Conservation (phyloP, 2,329 filamentous ascomycete species). For the Sclerotinia trifoliorum region DNA sequence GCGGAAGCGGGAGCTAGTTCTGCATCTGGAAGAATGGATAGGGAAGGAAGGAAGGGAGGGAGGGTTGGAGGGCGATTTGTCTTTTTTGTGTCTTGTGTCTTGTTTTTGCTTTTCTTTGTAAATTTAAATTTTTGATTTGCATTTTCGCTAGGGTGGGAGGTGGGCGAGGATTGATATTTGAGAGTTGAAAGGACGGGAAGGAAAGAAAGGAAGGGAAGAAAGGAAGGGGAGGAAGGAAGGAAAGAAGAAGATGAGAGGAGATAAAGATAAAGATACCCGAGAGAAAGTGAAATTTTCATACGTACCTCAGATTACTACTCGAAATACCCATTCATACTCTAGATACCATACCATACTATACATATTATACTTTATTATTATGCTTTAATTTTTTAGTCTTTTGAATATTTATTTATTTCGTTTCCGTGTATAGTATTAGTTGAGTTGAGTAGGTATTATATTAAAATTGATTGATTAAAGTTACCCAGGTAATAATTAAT, state of each 20-base stretch:
- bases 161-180: neutral
- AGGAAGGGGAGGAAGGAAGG: neutral
- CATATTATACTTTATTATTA: no score
- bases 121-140: neutral
- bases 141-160: neutral
- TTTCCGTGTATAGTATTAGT: no score
- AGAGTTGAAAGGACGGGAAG: neutral
- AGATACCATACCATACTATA: no score
- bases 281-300: neutral
- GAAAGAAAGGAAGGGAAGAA: neutral
- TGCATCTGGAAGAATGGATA: conserved; percentile 2
- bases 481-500: no score
- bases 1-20: no score
- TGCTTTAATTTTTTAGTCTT: no score
- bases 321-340: no score
- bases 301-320: no score
- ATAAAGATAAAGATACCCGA: conserved; percentile 5
- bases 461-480: no score
- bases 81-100: neutral
- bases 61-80: neutral
- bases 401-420: no score
- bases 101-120: neutral
- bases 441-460: no score
- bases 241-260: neutral
- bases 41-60: no score